A percentile compares a stretch with the other conserved stretches of the same genome.
Conservation (phyloP, 2,329 filamentous ascomycete genomes). For the Chaetomium strumarium region DNA sequence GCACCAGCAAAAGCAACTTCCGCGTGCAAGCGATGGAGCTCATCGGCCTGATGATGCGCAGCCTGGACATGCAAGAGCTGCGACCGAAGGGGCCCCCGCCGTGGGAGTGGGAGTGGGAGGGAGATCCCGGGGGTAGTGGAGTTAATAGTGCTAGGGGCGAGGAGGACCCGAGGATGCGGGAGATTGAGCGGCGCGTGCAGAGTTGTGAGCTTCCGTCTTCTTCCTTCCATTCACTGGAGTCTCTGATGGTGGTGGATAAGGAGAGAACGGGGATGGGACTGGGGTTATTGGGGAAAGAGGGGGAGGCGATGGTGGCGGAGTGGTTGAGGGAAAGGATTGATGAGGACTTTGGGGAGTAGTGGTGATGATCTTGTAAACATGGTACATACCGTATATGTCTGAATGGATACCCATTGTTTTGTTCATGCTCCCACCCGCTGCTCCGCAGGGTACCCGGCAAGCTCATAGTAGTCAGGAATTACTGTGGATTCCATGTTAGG, state of each 20-base stretch:
- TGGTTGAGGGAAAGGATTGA: slow-evolving; percentile 58
- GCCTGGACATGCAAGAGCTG: slow-evolving; percentile 40
- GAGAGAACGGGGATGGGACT: slow-evolving; percentile 2
- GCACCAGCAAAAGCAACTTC: slow-evolving; percentile 37
- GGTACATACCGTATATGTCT: too few species aligned
- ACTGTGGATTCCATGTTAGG: too few species aligned
- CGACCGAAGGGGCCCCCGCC: neutral
- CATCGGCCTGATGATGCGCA: slow-evolving; percentile 42
- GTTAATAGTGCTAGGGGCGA: neutral
- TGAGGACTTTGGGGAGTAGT: slow-evolving; percentile 6
- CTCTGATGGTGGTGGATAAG: slow-evolving; percentile 1
- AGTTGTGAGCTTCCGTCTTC: slow-evolving; percentile 28
- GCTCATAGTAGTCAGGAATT: too few species aligned
- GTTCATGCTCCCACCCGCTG: too few species aligned
- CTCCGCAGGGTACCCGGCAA: too few species aligned
- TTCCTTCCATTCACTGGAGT: neutral
- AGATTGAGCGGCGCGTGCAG: slow-evolving; percentile 30
- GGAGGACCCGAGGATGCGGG: neutral
- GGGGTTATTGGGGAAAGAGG: slow-evolving; percentile 35
- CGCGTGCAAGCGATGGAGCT: slow-evolving; percentile 42
- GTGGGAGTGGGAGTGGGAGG: neutral
- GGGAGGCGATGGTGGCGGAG: slow-evolving; percentile 63
- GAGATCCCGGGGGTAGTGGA: neutral
- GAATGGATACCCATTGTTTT: too few species aligned
- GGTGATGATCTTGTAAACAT: neutral